Conservation (phyloP, 768 basidiomycete genomes). For the Lactarius tabidus region DNA sequence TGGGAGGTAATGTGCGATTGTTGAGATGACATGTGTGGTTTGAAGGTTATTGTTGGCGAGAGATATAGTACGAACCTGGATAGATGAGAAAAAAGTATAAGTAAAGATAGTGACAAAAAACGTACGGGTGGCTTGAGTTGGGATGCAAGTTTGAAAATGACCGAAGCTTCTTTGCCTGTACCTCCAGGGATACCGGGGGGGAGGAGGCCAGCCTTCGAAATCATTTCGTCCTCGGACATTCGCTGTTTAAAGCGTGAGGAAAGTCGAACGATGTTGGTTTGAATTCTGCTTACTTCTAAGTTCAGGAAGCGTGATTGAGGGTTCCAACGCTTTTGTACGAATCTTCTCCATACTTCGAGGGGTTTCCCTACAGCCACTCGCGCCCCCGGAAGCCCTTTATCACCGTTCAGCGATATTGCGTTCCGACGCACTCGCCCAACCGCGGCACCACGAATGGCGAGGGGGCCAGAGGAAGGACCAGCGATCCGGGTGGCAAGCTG, state of each 20-base stretch:
- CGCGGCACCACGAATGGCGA: conserved; percentile 65
- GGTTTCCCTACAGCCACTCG: conserved; percentile 34
- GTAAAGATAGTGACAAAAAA: conserved; percentile 11
- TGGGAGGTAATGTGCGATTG: conserved; percentile 72
- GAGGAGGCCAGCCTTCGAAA: conserved; percentile 65
- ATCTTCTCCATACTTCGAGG: conserved; percentile 70
- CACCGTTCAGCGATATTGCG: conserved; percentile 38
- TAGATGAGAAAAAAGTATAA: not conserved
- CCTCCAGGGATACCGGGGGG: conserved; percentile 69
- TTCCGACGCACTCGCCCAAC: conserved; percentile 59
- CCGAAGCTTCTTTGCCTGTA: conserved; percentile 61
- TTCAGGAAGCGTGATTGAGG: conserved; percentile 66
- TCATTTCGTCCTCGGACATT: conserved; percentile 71
- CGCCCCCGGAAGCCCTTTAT: conserved; percentile 20
- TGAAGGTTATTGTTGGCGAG: conserved; percentile 75
- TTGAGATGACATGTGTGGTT: conserved; percentile 53
- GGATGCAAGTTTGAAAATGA: conserved; percentile 85
- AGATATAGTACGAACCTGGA: conserved; percentile 73
- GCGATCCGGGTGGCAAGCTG: conserved; percentile 43
- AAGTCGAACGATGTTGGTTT: not conserved
- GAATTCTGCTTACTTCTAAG: conserved; percentile 60
- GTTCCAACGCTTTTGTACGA: conserved; percentile 72
- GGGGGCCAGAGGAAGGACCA: conserved; percentile 40
- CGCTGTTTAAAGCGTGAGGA: conserved; percentile 42
- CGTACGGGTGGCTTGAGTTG: conserved; percentile 71